Conservation (phyloP, 495 filamentous ascomycete species). For the Massariosphaeria phaeospora region DNA sequence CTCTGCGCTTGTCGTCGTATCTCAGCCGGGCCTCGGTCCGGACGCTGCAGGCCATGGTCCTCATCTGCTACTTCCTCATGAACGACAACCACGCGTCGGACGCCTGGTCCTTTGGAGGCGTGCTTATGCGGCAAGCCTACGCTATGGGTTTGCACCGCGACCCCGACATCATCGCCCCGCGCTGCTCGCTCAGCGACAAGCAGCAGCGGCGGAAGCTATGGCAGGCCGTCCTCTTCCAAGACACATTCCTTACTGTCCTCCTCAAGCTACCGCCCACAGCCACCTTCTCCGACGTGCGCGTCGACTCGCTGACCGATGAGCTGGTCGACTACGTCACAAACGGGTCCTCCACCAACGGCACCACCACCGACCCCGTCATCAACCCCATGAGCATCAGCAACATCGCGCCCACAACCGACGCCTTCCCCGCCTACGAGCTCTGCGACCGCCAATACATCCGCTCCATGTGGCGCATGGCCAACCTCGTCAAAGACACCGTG, state of each 20-base stretch:
- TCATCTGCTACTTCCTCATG: conserved; percentile 70
- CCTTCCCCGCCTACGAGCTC: conserved; percentile 32
- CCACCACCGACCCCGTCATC: conserved; percentile 16
- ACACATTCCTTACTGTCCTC: conserved; percentile 72
- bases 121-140: conserved; percentile 65
- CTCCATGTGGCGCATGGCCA: conserved; percentile 66
- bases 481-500: conserved; percentile 63
- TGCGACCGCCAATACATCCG: conserved; percentile 61
- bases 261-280: conserved; percentile 64
- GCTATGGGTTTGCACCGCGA: conserved; percentile 72
- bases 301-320: conserved; percentile 55
- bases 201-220: conserved; percentile 67
- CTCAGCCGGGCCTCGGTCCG: conserved; percentile 60
- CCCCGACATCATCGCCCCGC: conserved; percentile 60
- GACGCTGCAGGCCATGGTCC: conserved; percentile 68
- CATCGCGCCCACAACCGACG: conserved; percentile 35
- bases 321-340: conserved; percentile 42
- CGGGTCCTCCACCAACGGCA: conserved; percentile 11
- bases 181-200: conserved; percentile 57
- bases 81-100: conserved; percentile 74
- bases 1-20: conserved; percentile 62
- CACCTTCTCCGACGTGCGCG: conserved; percentile 66
- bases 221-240: conserved; percentile 70
- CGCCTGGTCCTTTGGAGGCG: conserved; percentile 69
- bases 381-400: conserved; percentile 43